Percentiles rank a stretch among this genome's conserved stretches.
Conservation (phyloP, 441 rosid genomes). For the Gossypium laxum region DNA sequence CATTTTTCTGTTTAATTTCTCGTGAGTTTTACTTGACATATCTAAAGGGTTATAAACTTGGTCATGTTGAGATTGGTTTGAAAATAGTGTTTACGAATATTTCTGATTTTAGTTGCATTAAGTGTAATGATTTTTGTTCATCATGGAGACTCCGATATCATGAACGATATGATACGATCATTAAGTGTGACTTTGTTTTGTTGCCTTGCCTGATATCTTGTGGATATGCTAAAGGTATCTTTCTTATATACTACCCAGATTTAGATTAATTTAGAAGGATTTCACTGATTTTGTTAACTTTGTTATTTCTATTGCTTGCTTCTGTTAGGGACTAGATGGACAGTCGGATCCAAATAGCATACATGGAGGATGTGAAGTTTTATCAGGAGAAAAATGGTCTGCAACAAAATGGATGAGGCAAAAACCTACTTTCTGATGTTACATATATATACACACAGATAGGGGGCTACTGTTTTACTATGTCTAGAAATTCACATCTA, state of each 20-base stretch:
- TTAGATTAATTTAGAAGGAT: background rate
- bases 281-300: background rate
- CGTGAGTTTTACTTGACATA: background rate
- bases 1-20: background rate
- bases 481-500: background rate
- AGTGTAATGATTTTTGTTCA: background rate
- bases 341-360: constrained; percentile 80
- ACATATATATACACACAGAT: background rate
- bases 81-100: background rate
- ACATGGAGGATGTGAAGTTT: constrained; percentile 89
- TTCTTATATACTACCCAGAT: background rate
- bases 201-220: background rate
- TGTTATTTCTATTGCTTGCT: background rate
- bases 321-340: constrained; percentile 74
- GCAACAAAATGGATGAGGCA: constrained; percentile 99
- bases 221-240: background rate
- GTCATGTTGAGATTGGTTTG: background rate
- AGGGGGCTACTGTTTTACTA: background rate
- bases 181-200: background rate
- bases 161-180: background rate
- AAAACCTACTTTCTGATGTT: constrained; percentile 36
- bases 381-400: constrained; percentile 86
- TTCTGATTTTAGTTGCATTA: background rate
- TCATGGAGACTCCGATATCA: background rate
- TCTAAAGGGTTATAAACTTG: background rate